Conservation (phyloP, 768 basidiomycete genomes). For the Tylopilus plumbeoviolaceoides region DNA sequence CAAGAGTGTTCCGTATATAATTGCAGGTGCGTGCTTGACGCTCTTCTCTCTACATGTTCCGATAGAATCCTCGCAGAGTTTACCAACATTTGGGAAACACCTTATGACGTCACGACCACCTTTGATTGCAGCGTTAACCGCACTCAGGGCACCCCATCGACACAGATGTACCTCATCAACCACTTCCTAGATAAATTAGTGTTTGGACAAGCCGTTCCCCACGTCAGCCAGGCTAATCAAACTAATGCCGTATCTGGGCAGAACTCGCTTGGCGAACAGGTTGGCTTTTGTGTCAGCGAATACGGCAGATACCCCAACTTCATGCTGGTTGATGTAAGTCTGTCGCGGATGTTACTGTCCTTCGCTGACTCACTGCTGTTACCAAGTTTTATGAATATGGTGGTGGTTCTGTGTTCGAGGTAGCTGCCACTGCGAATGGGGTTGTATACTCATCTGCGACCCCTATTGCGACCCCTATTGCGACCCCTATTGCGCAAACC, state of each 20-base stretch:
- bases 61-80: constrained; percentile 53
- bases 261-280: constrained; percentile 76
- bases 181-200: constrained; percentile 80
- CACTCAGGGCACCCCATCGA: constrained; percentile 61
- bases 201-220: constrained; percentile 62
- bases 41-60: background rate
- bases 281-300: constrained; percentile 55
- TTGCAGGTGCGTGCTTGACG: constrained; percentile 65
- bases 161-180: constrained; percentile 86
- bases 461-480: too few relatives aligned
- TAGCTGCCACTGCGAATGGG: constrained; percentile 79
- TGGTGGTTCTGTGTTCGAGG: constrained; percentile 75
- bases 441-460: constrained; percentile 63
- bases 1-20: constrained; percentile 71
- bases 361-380: constrained; percentile 1
- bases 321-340: constrained; percentile 81
- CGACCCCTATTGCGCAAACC: constrained; percentile 43
- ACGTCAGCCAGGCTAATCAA: constrained; percentile 52
- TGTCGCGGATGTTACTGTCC: background rate
- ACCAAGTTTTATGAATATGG: constrained; percentile 76
- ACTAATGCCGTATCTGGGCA: constrained; percentile 76
- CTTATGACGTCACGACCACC: constrained; percentile 52
- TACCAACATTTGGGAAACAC: constrained; percentile 85
- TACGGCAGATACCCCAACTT: constrained; percentile 74
- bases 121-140: constrained; percentile 90